Base-by-base conservation (phyloP, 768 basidiomycete genomes). In the Auricularia sp. region DNA sequence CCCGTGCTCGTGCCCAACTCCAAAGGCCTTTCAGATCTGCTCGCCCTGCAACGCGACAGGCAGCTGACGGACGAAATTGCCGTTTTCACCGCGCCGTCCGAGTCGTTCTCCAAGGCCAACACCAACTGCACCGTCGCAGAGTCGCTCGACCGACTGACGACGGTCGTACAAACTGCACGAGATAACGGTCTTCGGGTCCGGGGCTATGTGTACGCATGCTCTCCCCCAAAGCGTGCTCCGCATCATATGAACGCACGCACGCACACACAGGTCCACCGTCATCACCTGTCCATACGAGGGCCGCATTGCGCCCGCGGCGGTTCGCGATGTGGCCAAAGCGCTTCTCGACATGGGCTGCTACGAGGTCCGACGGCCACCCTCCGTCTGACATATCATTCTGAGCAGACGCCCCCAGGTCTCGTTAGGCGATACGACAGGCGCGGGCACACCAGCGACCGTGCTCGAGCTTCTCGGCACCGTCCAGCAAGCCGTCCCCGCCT, bases 301-400 rank as follows among this genome's bases (percentile, higher is more conserved):
- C 2, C 76, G 77, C 21, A 87, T 90, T 23, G 86, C 87, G 67
- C 83, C 83, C 16, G 73, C 74, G 58, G 75, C 75, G 18, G 92
- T 93, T 7, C 79, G 84, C 61, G 84, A 87, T 44, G 84, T 96
- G 29, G 78, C 91, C 0, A 82, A 82, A 67, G 85, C 83, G 67
- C 73, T 98, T 42, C 66, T 85, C 3, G 86, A 91, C 65, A 94
- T 97, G 90, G 95, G 95, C 0, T 96, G 93, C 72, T 96, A 96
- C 72, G 91, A 98, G 73, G 84, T 95, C 61, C 34, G 56, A 59
- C 23, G 14, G 14, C 56, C 23, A 33, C 34, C 10, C 23, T 18
- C 14, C 47, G 47, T 23, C 14, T 59, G 6, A 6, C 29, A 7
- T 18, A 42, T 33, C 7, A 34, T 34, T 7, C 56, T n/a, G 11